A percentile compares a stretch with the other conserved stretches of the same genome.
Conservation (phyloP, 257 asterid genomes). For the Solanum dulcamara region DNA sequence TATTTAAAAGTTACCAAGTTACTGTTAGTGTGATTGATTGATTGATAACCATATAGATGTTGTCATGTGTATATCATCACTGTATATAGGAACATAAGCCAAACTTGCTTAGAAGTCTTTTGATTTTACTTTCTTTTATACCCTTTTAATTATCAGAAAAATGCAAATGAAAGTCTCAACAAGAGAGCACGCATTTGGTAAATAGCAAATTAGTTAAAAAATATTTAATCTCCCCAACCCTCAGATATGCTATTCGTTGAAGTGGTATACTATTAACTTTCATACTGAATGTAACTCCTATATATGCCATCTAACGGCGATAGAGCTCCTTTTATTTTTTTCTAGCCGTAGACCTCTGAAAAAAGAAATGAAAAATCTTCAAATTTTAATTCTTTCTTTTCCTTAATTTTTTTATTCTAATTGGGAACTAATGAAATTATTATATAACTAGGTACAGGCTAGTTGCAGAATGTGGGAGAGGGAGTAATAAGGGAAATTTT, state of each 20-base stretch:
- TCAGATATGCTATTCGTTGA: background rate
- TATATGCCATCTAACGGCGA: no score
- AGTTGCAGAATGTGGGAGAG: background rate
- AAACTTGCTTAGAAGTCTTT: background rate
- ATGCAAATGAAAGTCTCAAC: background rate
- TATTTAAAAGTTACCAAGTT: background rate
- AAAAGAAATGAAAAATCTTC: background rate
- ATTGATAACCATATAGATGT: background rate
- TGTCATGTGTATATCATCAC: background rate
- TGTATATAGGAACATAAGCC: background rate
- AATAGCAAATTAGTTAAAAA: background rate
- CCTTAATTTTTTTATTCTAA: background rate
- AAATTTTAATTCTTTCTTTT: background rate
- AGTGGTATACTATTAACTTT: background rate
- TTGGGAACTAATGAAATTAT: background rate
- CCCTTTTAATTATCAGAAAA: background rate
- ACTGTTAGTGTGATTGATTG: constrained; percentile 3
- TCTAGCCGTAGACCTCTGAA: background rate
- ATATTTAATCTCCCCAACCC: no score
- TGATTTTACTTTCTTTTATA: background rate
- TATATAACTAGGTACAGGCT: background rate
- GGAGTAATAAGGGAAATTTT: background rate
- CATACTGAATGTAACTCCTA: background rate
- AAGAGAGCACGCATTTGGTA: background rate
- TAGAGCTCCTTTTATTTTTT: no score